A percentile compares a stretch with the other conserved stretches of the same genome.
Evolutionary conservation across 305 asterid species (phyloP).

Genomic region (Solanum hybrid): DNA sequence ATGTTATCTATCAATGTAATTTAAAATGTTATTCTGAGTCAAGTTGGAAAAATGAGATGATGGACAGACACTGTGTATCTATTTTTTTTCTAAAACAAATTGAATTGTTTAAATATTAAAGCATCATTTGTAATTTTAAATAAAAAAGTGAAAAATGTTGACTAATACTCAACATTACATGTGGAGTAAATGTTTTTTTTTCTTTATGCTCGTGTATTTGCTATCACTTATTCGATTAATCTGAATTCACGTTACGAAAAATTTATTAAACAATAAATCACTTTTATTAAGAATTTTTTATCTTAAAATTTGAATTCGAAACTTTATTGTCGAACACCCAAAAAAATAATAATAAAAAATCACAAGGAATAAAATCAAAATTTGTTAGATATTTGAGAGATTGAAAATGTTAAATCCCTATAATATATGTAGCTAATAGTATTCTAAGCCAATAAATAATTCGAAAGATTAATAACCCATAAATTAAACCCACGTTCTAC

Average conservation of each 20-base stretch:
- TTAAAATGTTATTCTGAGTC: not conserved
- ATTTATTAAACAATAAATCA: not conserved
- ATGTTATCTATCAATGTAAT: not conserved
- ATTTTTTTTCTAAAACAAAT: not conserved
- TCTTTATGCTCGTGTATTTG: not conserved
- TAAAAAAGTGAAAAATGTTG: not conserved
- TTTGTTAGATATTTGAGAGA: not conserved
- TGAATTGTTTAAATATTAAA: not conserved
- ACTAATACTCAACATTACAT: not conserved
- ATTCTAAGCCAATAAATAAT: not conserved
- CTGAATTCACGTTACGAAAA: fast-evolving
- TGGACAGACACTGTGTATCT: not conserved
- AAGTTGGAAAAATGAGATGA: not conserved
- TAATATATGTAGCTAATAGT: not conserved
- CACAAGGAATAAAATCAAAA: not conserved
- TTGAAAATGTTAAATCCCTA: not conserved
- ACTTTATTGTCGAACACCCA: not conserved
- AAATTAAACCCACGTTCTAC: not conserved
- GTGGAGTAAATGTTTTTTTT: not conserved
- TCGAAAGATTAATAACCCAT: not conserved
- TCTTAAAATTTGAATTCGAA: not conserved
- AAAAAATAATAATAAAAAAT: too few species aligned
- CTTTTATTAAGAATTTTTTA: not conserved
- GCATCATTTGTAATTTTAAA: not conserved
- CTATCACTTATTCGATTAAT: not conserved